Evolutionary conservation across 202 grass and related monocot species (phyloP).

Genomic region (Panicum virgatum): DNA sequence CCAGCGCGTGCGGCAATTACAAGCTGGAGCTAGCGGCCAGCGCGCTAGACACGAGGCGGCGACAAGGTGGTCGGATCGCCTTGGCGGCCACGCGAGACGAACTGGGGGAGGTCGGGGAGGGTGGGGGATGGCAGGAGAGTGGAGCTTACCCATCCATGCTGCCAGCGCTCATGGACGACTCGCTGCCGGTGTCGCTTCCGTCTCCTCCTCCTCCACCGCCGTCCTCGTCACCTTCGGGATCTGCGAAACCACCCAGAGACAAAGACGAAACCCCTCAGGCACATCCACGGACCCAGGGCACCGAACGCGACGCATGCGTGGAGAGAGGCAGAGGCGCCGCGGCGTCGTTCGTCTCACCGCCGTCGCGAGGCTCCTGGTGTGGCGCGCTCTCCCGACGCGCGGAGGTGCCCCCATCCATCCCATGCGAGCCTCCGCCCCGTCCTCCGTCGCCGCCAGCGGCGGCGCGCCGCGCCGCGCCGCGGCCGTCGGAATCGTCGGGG

Average conservation of each 20-base stretch:
- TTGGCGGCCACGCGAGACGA: not conserved
- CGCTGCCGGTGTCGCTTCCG: slow-evolving; percentile 36
- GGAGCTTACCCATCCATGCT: slow-evolving; percentile 62
- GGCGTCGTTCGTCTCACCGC: slow-evolving; percentile 44
- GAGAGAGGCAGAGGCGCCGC: slow-evolving; percentile 35
- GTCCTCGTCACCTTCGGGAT: slow-evolving; percentile 46
- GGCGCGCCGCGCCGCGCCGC: slow-evolving; percentile 32
- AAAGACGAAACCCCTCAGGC: slow-evolving; percentile 29
- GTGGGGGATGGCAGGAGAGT: slow-evolving; percentile 4
- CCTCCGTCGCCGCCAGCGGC: slow-evolving; percentile 27
- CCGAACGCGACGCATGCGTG: slow-evolving; percentile 36
- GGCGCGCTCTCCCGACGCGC: slow-evolving; percentile 4
- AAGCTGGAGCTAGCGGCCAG: not conserved
- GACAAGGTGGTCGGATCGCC: slow-evolving; percentile 34
- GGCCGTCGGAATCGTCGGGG: slow-evolving; percentile 33
- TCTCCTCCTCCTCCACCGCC: slow-evolving; percentile 17
- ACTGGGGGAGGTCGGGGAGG: slow-evolving; percentile 3
- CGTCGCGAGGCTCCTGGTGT: slow-evolving; percentile 17
- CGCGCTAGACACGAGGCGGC: not conserved
- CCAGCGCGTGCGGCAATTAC: not conserved
- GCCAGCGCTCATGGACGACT: slow-evolving; percentile 47
- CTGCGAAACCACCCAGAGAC: slow-evolving; percentile 45
- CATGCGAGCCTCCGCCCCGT: slow-evolving; percentile 6
- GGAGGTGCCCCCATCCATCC: slow-evolving; percentile 14
- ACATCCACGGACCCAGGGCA: slow-evolving; percentile 13